Conservation (phyloP, 2,329 filamentous ascomycete genomes). For the Verticillium nubilum region DNA sequence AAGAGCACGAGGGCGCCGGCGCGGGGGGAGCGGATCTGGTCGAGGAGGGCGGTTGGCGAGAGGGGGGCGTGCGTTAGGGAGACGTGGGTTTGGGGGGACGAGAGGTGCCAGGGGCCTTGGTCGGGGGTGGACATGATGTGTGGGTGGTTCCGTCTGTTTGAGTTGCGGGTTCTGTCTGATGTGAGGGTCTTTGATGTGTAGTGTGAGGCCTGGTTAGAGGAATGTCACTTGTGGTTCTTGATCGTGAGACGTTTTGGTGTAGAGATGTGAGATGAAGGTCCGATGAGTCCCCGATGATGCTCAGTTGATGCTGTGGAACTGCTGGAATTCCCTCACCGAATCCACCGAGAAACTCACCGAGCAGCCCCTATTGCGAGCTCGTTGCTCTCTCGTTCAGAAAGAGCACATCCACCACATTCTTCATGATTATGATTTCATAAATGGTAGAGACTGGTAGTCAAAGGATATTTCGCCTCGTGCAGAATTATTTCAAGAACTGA, state of each 20-base stretch:
- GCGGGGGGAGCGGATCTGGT: constrained; percentile 64
- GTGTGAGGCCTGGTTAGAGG: background rate
- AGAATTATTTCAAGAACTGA: too few relatives aligned
- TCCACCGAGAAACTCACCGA: background rate
- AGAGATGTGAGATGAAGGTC: background rate
- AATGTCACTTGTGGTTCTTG: background rate
- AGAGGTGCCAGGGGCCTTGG: constrained; percentile 5
- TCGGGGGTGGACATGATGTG: background rate
- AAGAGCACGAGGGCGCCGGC: constrained; percentile 75
- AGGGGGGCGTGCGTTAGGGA: constrained; percentile 61
- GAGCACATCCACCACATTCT: too few relatives aligned
- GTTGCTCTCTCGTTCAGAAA: too few relatives aligned
- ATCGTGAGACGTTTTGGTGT: background rate
- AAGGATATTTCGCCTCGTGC: too few relatives aligned
- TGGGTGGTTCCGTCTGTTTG: too few relatives aligned
- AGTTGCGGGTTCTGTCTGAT: background rate
- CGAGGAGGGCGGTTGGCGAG: constrained; percentile 51
- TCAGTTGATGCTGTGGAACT: background rate
- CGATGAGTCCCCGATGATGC: background rate
- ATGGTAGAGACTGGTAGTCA: too few relatives aligned
- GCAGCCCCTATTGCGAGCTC: too few relatives aligned
- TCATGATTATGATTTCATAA: too few relatives aligned
- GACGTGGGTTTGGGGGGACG: constrained; percentile 40
- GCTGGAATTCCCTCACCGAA: background rate
- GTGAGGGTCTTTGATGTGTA: too few relatives aligned